A percentile compares a stretch with the other conserved stretches of the same genome.
Conservation (phyloP, 1,284 basidiomycete genomes). For the Sparassis latifolia region DNA sequence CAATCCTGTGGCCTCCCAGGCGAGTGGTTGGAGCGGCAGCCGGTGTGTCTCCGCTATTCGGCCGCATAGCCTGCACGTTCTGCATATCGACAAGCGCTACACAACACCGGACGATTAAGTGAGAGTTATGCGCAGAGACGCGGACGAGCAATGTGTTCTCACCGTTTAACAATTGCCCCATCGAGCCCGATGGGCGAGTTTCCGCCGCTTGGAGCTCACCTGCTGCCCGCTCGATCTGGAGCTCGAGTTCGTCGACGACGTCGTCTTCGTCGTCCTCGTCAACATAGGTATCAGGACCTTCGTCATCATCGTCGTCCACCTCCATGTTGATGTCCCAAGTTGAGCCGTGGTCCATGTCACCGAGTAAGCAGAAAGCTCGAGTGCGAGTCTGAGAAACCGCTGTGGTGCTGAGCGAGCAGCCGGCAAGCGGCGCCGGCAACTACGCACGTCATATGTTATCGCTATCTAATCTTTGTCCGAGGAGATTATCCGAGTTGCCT, state of each 20-base stretch:
- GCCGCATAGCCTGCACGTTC: background rate
- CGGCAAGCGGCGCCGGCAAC: too few species aligned
- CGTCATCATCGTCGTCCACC: slow-evolving; percentile 14
- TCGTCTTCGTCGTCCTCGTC: slow-evolving; percentile 11
- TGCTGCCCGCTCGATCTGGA: slow-evolving; percentile 10
- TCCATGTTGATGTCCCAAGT: slow-evolving; percentile 20
- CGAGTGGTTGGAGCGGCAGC: background rate
- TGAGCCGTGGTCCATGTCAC: background rate
- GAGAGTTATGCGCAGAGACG: background rate
- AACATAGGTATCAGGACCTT: slow-evolving; percentile 16
- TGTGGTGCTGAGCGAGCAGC: too few species aligned
- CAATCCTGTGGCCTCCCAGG: background rate
- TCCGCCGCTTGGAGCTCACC: slow-evolving; percentile 3
- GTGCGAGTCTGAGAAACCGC: too few species aligned
- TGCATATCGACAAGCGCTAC: background rate
- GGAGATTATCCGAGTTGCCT: too few species aligned
- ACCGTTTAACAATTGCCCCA: slow-evolving; percentile 13
- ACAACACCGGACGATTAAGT: background rate
- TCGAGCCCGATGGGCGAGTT: slow-evolving; percentile 1
- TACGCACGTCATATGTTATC: too few species aligned
- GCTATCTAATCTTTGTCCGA: too few species aligned
- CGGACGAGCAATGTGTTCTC: background rate
- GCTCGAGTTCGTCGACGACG: slow-evolving; percentile 7
- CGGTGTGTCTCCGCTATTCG: background rate
- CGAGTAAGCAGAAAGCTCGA: too few species aligned